Conservation (phyloP, 176 grass and related monocot species). For the Zea luxurians region DNA sequence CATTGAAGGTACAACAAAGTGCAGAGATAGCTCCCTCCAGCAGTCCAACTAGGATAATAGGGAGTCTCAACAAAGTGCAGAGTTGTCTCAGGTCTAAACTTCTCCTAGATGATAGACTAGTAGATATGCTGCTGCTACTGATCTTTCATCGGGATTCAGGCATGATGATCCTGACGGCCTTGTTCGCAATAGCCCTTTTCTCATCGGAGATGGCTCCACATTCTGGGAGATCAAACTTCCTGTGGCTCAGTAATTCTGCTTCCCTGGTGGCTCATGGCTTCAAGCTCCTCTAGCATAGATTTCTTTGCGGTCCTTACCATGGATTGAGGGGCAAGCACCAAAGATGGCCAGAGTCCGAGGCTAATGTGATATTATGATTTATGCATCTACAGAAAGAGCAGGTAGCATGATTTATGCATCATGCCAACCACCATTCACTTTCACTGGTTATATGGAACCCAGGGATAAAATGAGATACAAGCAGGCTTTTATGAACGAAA, state of each 20-base stretch:
- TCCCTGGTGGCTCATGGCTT: slow-evolving; percentile 69
- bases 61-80: not conserved
- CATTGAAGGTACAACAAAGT: not conserved
- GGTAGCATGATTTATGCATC: not conserved
- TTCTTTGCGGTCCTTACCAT: slow-evolving; percentile 82
- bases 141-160: not conserved
- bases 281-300: slow-evolving; percentile 83
- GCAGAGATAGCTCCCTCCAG: not conserved
- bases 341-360: slow-evolving; percentile 6
- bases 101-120: slow-evolving; percentile 1
- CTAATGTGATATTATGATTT: not conserved
- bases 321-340: not conserved
- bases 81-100: not conserved
- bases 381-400: not conserved
- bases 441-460: not conserved
- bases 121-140: not conserved
- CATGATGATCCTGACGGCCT: slow-evolving; percentile 35
- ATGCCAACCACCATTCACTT: slow-evolving; percentile 6
- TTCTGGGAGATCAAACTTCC: slow-evolving; percentile 80
- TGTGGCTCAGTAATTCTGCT: slow-evolving; percentile 49
- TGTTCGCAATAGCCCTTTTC: slow-evolving; percentile 48
- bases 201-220: slow-evolving; percentile 44
- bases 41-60: not conserved
- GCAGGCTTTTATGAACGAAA: not conserved
- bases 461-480: not conserved